These are phyloP conservation scores for Urtica urens DNA, from an alignment of 306 rosid species.

Conservation along the genomic window DNA sequence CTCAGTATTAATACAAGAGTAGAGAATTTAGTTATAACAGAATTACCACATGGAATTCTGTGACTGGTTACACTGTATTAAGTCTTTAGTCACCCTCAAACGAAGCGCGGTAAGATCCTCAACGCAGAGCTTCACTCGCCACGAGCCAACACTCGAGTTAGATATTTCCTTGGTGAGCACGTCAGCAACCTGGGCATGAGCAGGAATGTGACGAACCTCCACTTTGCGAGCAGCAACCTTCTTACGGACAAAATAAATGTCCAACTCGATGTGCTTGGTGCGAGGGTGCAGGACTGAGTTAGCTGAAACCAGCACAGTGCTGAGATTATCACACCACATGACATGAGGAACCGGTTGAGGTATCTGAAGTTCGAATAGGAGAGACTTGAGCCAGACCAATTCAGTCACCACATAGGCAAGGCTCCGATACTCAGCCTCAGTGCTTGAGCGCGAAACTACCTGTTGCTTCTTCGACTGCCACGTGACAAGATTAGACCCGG, in stretches of 20 bases:
- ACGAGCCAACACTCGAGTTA: no score
- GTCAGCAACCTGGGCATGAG: not conserved
- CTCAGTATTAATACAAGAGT: no score
- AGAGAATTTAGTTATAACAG: no score
- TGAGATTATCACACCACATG: not conserved
- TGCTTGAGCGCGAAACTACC: no score
- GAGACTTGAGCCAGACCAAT: not conserved
- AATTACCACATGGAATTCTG: no score
- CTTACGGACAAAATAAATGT: not conserved
- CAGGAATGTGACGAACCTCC: not conserved
- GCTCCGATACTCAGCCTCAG: no score
- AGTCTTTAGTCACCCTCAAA: no score
- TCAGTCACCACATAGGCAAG: not conserved
- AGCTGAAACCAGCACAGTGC: not conserved
- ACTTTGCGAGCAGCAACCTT: not conserved
- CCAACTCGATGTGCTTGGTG: not conserved
- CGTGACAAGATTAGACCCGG: no score
- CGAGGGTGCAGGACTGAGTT: not conserved
- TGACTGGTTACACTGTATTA: no score
- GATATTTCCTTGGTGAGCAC: not conserved
- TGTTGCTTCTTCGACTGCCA: no score
- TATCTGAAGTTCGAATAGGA: not conserved
- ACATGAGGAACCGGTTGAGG: not conserved
- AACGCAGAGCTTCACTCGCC: no score
- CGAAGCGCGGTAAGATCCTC: no score